A percentile compares a stretch with the other conserved stretches of the same genome.
phyloP scores from a whole-genome alignment of 768 basidiomycete species.

The Exidia glandulosa region DNA sequence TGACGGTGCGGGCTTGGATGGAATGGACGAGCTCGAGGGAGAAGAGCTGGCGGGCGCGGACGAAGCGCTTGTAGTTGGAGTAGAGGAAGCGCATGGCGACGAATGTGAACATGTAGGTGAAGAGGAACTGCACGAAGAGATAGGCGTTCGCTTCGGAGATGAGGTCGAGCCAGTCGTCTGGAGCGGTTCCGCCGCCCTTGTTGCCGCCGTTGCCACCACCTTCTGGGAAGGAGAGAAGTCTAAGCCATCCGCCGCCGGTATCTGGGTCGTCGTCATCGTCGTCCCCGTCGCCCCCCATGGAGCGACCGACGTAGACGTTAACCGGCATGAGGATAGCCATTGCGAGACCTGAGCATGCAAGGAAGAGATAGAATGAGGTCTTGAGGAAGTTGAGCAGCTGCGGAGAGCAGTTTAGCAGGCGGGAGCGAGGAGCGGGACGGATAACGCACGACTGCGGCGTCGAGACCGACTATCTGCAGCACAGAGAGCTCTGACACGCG shows the following conservation, averaged over 20 bases:
- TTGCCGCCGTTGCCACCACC: too few species aligned
- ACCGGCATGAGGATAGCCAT: slow-evolving; percentile 84
- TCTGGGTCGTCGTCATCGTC: slow-evolving; percentile 18
- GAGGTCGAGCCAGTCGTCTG: slow-evolving; percentile 70
- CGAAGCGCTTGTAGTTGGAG: slow-evolving; percentile 80
- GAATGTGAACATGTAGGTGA: slow-evolving; percentile 88
- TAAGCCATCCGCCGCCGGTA: slow-evolving; percentile 30
- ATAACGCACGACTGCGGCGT: slow-evolving; percentile 81
- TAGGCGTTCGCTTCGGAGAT: slow-evolving; percentile 86
- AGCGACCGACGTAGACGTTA: slow-evolving; percentile 71
- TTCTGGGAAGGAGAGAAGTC: slow-evolving; percentile 21
- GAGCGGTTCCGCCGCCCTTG: slow-evolving; percentile 27
- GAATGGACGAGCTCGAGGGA: slow-evolving; percentile 91
- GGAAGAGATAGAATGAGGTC: slow-evolving; percentile 88
- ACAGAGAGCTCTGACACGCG: slow-evolving; percentile 85
- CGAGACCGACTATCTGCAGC: slow-evolving; percentile 90
- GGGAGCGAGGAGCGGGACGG: neutral
- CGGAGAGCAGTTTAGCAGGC: neutral
- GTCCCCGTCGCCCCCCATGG: slow-evolving; percentile 36
- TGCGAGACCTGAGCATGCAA: slow-evolving; percentile 74
- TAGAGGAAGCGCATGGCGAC: slow-evolving; percentile 80
- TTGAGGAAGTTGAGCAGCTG: slow-evolving; percentile 93
- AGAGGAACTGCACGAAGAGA: slow-evolving; percentile 77
- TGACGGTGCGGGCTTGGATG: slow-evolving; percentile 84
- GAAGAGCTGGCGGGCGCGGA: slow-evolving; percentile 86